Conservation (phyloP, 2,329 filamentous ascomycete species). For the Phyllosticta capitalensis region DNA sequence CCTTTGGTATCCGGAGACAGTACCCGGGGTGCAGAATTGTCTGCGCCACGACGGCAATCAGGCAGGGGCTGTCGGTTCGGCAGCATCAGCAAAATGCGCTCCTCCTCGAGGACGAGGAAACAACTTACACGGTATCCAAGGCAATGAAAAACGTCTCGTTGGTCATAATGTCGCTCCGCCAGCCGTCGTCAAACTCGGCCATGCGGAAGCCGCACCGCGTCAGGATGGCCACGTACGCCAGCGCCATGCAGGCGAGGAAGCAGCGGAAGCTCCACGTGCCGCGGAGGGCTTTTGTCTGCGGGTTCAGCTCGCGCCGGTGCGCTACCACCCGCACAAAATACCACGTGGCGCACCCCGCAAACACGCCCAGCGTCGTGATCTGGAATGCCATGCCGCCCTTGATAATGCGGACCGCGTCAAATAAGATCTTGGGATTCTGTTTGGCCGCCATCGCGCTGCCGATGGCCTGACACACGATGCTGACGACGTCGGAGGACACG, state of each 20-base stretch:
- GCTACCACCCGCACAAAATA: conserved; percentile 19
- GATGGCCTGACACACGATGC: conserved; percentile 49
- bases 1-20: not conserved
- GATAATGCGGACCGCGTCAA: conserved; percentile 44
- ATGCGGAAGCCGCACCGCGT: conserved; percentile 41
- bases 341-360: conserved; percentile 32
- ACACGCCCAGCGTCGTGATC: conserved; percentile 43
- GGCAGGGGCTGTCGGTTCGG: not conserved
- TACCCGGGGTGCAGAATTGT: conserved; percentile 38
- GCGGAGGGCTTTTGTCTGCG: not conserved
- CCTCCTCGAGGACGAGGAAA: not conserved
- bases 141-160: conserved; percentile 35
- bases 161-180: conserved; percentile 41
- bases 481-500: conserved; percentile 48
- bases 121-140: conserved; percentile 1
- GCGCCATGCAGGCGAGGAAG: not conserved
- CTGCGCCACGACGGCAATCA: conserved; percentile 33
- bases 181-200: conserved; percentile 40
- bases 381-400: conserved; percentile 50
- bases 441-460: conserved; percentile 49
- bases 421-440: conserved; percentile 29
- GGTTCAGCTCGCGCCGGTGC: not conserved
- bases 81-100: conserved; percentile 12
- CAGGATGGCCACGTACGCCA: conserved; percentile 26
- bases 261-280: not conserved